A percentile compares a stretch with the other conserved stretches of the same genome.
phyloP scores from a whole-genome alignment of 495 filamentous ascomycete species.

The Polyplosphaeria fusca region DNA sequence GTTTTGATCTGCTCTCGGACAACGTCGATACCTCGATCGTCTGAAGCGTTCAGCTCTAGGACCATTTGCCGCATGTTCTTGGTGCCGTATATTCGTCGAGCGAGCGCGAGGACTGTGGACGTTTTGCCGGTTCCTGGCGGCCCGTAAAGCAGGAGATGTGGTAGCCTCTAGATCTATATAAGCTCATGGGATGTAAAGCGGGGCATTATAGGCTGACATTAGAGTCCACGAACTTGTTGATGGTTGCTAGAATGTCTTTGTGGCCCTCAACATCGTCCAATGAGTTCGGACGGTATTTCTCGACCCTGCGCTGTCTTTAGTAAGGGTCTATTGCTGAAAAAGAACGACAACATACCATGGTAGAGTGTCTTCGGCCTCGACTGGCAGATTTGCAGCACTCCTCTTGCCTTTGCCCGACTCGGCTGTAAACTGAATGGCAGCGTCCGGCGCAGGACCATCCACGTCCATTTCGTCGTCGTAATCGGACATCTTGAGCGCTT shows the following conservation, averaged over 20 bases:
- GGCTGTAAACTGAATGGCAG: slow-evolving; percentile 58
- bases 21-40: slow-evolving; percentile 97
- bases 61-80: slow-evolving; percentile 98
- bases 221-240: slow-evolving; percentile 91
- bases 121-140: slow-evolving; percentile 50
- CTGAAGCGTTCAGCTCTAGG: slow-evolving; percentile 91
- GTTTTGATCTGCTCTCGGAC: slow-evolving; percentile 98
- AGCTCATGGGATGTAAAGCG: not conserved
- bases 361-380: slow-evolving; percentile 89
- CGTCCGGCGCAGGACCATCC: slow-evolving; percentile 57
- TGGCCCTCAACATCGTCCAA: slow-evolving; percentile 95
- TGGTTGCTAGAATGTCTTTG: slow-evolving; percentile 92
- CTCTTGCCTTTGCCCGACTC: slow-evolving; percentile 76
- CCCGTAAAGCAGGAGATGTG: slow-evolving; percentile 81
- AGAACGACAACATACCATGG: slow-evolving; percentile 65
- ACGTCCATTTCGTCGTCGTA: slow-evolving; percentile 82
- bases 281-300: slow-evolving; percentile 90
- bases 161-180: slow-evolving; percentile 60
- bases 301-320: slow-evolving; percentile 63
- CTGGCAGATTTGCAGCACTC: slow-evolving; percentile 84
- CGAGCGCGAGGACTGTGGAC: slow-evolving; percentile 63
- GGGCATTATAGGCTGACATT: slow-evolving; percentile 56
- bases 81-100: slow-evolving; percentile 84
- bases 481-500: slow-evolving; percentile 69
- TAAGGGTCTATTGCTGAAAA: not conserved